Base-by-base conservation (phyloP, 768 basidiomycete species). In the Brasilioporus rufonigricans region DNA sequence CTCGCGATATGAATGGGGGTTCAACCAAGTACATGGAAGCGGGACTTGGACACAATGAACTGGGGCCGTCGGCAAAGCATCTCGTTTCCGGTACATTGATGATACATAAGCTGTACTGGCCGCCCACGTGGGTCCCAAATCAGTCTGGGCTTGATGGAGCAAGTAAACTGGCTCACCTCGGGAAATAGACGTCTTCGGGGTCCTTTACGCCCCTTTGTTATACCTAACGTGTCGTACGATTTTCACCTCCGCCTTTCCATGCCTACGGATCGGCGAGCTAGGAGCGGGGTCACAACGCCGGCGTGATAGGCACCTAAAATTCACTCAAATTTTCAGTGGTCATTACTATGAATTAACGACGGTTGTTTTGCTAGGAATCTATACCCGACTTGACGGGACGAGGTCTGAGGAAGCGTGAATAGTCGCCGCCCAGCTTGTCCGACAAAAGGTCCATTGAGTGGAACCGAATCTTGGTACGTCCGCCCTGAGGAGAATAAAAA, bases 1-100 rank as follows among this genome's bases (percentile, higher is more conserved):
- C 48, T 52, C 56, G 47, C 36, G 63, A 63, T 55, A 66, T 59
- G 65, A 61, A 66, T 48, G 31, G 32, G 49, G 32, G 49, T 50
- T 45, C 55, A 57, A 40, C 52, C 52, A 26, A 59, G 56, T 68
- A 64, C 64, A 64, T 66, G 65, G 61, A 66, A 44, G 57, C 64
- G 61, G 61, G 47, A 57, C 53, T n/a, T 61, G 61, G 60, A 60
- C 41, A 48, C 54, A 58, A 63, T 48, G 39, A 24, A 11, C 45
- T 46, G 45, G 43, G 56, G 27, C 54, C 62, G 59, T 66, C 61
- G 63, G 66, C 64, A 56, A 48, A 61, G 50, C 41, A 27, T 45
- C 56, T 63, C 51, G 57, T 57, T 46, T 63, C 66, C 64, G 59
- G 53, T 33, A 39, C 39, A 63, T 48, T 23, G 31, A 41, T 41